A percentile compares a stretch with the other conserved stretches of the same genome.
These are phyloP conservation scores for Starmerella stigmatis DNA, from an alignment of 805 yeast species.

Conservation along the genomic window DNA sequence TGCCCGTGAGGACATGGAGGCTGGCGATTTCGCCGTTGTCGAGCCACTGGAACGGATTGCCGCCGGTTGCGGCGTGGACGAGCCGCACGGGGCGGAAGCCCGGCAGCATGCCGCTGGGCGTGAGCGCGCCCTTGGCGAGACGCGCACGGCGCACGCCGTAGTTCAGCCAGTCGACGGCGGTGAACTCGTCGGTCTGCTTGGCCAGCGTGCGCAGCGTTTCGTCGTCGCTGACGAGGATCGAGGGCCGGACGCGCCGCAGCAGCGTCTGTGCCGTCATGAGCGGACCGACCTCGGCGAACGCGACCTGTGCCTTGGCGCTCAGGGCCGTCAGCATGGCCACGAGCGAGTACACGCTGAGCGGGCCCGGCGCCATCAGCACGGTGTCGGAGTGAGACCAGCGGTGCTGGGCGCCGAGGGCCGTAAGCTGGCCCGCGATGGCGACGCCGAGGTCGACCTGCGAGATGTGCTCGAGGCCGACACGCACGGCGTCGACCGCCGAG, in stretches of 20 bases:
- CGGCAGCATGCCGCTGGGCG: constrained; percentile 21
- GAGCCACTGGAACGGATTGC: constrained; percentile 22
- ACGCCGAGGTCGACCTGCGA: constrained; percentile 27
- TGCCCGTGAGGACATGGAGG: constrained; percentile 30
- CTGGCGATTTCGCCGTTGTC: constrained; percentile 16
- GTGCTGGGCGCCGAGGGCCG: constrained; percentile 28
- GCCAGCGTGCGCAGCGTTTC: constrained; percentile 26
- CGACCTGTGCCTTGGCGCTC: constrained; percentile 22
- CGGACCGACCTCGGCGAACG: constrained; percentile 20
- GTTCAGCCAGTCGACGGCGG: constrained; percentile 15
- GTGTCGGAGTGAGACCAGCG: constrained; percentile 27
- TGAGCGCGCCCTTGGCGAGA: constrained; percentile 27
- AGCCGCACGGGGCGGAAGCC: constrained; percentile 27
- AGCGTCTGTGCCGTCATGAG: constrained; percentile 22
- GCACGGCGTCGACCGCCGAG: constrained; percentile 2
- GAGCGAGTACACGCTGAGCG: constrained; percentile 25
- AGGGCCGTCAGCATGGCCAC: constrained; percentile 29
- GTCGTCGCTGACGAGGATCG: constrained; percentile 29
- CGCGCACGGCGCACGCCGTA: constrained; percentile 17
- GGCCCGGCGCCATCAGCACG: constrained; percentile 28
- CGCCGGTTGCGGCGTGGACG: constrained; percentile 25
- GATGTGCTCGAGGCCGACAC: constrained; percentile 7
- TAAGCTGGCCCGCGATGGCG: constrained; percentile 32
- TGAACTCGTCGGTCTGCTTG: constrained; percentile 23
- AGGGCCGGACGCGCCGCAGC: constrained; percentile 24